Percentiles rank a stretch among this genome's conserved stretches.
phyloP scores from a whole-genome alignment of 1,139 yeast genomes.

The Candida glucosophila region DNA sequence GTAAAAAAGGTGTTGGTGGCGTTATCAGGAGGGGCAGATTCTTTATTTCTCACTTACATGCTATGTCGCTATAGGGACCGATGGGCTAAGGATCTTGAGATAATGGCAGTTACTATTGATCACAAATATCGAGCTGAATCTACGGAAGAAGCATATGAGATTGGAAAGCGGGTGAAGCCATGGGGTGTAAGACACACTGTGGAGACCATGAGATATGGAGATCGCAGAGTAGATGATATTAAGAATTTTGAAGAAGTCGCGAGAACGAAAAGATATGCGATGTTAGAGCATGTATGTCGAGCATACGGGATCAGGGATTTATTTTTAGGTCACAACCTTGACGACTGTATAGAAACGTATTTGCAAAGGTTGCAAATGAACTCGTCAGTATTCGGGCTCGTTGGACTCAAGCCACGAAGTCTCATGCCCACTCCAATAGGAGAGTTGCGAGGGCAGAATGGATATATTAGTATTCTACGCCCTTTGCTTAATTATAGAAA shows the following conservation, averaged over 20 bases:
- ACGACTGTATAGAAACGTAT: conserved; percentile 70
- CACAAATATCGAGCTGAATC: conserved; percentile 46
- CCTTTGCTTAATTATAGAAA: conserved; percentile 49
- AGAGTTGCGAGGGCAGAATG: conserved; percentile 8
- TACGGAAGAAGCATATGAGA: conserved; percentile 35
- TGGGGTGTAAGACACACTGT: conserved; percentile 37
- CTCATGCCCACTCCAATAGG: conserved; percentile 18
- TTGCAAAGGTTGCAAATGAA: conserved; percentile 45
- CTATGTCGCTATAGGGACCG: conserved; percentile 20
- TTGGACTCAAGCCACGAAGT: conserved; percentile 23
- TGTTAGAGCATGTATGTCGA: conserved; percentile 28
- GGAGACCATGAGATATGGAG: conserved; percentile 22
- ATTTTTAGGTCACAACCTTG: conserved; percentile 57
- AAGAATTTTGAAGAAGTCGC: conserved; percentile 51
- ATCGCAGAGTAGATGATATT: conserved; percentile 9
- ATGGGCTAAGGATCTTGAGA: conserved; percentile 14
- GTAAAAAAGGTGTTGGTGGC: conserved; percentile 30
- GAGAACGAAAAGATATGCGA: conserved; percentile 41
- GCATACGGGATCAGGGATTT: conserved; percentile 20
- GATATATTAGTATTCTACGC: conserved; percentile 24
- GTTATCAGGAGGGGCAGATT: conserved; percentile 77
- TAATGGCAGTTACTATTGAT: conserved; percentile 50
- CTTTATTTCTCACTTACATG: conserved; percentile 56
- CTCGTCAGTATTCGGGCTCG: conserved; percentile 54
- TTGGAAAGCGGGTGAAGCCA: conserved; percentile 22